Evolutionary conservation across 2,329 filamentous ascomycete genomes (phyloP).

Genomic region (Apiospora kogelbergensis): DNA sequence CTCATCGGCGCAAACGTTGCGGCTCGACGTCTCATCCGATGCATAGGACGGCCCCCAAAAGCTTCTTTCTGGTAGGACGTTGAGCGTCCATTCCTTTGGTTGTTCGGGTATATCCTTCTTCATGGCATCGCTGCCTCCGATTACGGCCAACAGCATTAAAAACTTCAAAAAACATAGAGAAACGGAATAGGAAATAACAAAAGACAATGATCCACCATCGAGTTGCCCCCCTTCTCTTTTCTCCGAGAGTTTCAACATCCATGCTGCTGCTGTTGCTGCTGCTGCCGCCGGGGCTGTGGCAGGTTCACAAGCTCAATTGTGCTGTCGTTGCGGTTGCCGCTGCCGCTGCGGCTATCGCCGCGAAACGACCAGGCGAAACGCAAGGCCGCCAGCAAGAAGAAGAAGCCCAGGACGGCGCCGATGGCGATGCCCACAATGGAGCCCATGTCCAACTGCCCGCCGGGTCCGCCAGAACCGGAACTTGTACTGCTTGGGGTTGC

Average conservation of each 20-base stretch:
- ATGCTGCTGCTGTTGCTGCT: neutral
- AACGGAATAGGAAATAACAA: neutral
- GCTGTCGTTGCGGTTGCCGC: neutral
- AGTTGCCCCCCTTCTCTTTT: neutral
- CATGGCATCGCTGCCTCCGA: neutral
- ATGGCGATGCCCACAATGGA: neutral
- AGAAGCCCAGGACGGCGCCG: neutral
- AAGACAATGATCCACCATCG: neutral
- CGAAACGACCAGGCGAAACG: neutral
- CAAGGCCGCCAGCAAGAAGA: neutral
- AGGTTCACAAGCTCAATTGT: neutral
- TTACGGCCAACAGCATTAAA: neutral
- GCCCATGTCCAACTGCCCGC: neutral
- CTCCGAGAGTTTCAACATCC: neutral
- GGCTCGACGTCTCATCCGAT: neutral
- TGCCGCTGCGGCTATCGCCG: neutral
- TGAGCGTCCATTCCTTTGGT: too few relatives aligned
- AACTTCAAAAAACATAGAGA: neutral
- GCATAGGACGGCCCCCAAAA: too few relatives aligned
- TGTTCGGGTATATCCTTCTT: neutral
- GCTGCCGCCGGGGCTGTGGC: neutral
- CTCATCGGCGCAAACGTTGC: neutral
- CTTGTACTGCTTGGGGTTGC: neutral
- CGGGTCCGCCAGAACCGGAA: neutral
- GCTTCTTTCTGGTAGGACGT: too few relatives aligned